A percentile compares a stretch with the other conserved stretches of the same genome.
These are phyloP conservation scores for Penicillium decumbens DNA, from an alignment of 2,329 filamentous ascomycete genomes.

Conservation along the genomic window DNA sequence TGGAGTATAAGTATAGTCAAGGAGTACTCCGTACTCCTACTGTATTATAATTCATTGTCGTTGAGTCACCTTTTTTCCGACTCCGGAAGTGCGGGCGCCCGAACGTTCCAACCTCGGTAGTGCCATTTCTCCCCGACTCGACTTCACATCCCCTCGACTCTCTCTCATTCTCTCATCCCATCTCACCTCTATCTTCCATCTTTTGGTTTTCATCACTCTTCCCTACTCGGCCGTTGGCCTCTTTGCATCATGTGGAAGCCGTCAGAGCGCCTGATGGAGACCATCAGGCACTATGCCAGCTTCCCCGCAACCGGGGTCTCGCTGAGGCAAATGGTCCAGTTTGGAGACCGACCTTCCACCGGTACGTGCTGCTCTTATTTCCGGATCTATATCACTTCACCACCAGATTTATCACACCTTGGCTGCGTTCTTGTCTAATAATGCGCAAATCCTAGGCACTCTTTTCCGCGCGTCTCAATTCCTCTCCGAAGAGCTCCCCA, in stretches of 20 bases:
- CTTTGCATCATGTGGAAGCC: conserved; percentile 76
- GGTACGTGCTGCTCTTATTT: conserved; percentile 50
- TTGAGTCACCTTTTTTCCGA: conserved; percentile 14
- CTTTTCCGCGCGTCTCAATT: conserved; percentile 97
- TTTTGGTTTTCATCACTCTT: neutral
- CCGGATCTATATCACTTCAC: too few relatives aligned
- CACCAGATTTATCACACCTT: too few relatives aligned
- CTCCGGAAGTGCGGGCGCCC: conserved; percentile 19
- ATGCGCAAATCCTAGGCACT: conserved; percentile 58
- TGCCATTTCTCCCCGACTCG: conserved; percentile 16
- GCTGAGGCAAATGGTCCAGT: conserved; percentile 98
- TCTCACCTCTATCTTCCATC: neutral
- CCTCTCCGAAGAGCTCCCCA: conserved; percentile 94
- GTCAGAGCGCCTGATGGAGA: conserved; percentile 86
- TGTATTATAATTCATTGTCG: neutral
- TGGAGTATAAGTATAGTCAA: too few relatives aligned
- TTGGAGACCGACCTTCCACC: conserved; percentile 87
- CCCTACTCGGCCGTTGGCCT: conserved; percentile 28
- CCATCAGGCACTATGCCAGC: conserved; percentile 93
- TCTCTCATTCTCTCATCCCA: conserved; percentile 9
- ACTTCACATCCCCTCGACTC: conserved; percentile 2
- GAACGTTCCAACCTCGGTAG: conserved; percentile 28
- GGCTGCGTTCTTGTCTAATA: too few relatives aligned
- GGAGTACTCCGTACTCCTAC: neutral
- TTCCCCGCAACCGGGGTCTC: conserved; percentile 96